Conservation (phyloP, 305 asterid genomes). For the Plantago lanceolata region DNA sequence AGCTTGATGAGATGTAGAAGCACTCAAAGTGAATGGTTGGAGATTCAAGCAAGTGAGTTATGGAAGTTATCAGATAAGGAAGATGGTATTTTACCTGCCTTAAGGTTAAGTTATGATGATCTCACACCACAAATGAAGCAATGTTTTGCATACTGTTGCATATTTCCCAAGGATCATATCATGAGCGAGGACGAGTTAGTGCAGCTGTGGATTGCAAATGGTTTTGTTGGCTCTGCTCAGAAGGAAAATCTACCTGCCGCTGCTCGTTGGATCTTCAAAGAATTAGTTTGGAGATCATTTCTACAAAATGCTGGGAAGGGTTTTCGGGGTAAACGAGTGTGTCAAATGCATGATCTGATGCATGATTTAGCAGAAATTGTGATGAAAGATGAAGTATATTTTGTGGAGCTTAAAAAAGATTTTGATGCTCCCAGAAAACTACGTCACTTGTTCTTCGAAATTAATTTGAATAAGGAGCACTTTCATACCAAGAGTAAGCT, state of each 20-base stretch:
- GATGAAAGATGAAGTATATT: conserved; percentile 21
- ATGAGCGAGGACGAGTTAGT: conserved; percentile 26
- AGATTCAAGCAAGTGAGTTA: conserved; percentile 15
- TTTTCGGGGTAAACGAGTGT: neutral
- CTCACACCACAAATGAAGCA: conserved; percentile 28
- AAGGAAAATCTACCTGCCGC: conserved; percentile 12
- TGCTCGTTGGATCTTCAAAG: conserved; percentile 26
- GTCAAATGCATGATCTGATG: conserved; percentile 37
- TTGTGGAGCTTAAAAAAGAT: neutral
- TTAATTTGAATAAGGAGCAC: accelerated
- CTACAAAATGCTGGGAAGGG: conserved; percentile 24
- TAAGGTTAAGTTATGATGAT: conserved; percentile 42
- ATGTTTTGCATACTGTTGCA: conserved; percentile 38
- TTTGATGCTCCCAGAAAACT: neutral
- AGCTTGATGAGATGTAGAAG: conserved; percentile 25
- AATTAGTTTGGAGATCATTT: conserved; percentile 34
- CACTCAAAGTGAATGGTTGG: conserved; percentile 20
- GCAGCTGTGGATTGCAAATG: conserved; percentile 36
- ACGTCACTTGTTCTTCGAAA: conserved; percentile 11
- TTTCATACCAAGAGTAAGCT: neutral
- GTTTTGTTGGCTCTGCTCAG: conserved; percentile 20
- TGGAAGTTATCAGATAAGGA: conserved; percentile 19
- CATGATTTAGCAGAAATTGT: conserved; percentile 35
- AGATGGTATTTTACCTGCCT: conserved; percentile 25
- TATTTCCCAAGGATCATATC: conserved; percentile 35